phyloP scores from a whole-genome alignment of 2,329 filamentous ascomycete genomes.

The Pseudonectria foliicola region DNA sequence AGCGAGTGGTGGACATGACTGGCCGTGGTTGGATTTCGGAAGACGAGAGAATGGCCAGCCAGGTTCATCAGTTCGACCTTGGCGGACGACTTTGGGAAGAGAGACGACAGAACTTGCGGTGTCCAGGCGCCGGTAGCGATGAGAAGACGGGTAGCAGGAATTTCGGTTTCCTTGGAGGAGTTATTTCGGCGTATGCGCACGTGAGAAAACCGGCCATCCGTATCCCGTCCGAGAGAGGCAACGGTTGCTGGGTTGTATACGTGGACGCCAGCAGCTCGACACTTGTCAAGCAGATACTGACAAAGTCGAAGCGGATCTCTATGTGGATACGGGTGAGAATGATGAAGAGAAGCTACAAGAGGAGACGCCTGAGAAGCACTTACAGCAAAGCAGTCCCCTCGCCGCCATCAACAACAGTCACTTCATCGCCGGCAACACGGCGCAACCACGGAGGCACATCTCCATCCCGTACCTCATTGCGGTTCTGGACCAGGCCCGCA shows the following conservation, averaged over 20 bases:
- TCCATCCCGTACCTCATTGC: conserved; percentile 23
- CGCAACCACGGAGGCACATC: conserved; percentile 25
- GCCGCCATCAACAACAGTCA: conserved; percentile 56
- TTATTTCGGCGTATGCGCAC: conserved; percentile 42
- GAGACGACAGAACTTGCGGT: conserved; percentile 50
- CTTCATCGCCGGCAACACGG: conserved; percentile 42
- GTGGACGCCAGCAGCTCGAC: conserved; percentile 52
- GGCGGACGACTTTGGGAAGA: conserved; percentile 53
- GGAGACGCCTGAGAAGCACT: conserved; percentile 19
- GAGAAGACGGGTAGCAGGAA: conserved; percentile 59
- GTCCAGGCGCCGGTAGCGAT: conserved; percentile 69
- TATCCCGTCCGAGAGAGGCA: conserved; percentile 44
- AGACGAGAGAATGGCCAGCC: conserved; percentile 65
- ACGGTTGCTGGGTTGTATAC: conserved; percentile 59
- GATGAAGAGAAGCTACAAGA: not conserved
- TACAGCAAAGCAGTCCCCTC: conserved; percentile 59
- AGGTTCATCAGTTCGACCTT: conserved; percentile 46
- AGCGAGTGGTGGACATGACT: conserved; percentile 59
- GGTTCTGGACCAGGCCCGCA: conserved; percentile 38
- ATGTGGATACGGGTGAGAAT: not conserved
- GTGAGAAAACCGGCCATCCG: conserved; percentile 41
- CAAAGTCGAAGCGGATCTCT: conserved; percentile 63
- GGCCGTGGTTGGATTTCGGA: conserved; percentile 45
- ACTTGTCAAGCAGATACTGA: conserved; percentile 54
- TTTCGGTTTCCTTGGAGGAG: conserved; percentile 37